phyloP scores from a whole-genome alignment of 2,329 filamentous ascomycete species.

The Juglanconis juglandina region DNA sequence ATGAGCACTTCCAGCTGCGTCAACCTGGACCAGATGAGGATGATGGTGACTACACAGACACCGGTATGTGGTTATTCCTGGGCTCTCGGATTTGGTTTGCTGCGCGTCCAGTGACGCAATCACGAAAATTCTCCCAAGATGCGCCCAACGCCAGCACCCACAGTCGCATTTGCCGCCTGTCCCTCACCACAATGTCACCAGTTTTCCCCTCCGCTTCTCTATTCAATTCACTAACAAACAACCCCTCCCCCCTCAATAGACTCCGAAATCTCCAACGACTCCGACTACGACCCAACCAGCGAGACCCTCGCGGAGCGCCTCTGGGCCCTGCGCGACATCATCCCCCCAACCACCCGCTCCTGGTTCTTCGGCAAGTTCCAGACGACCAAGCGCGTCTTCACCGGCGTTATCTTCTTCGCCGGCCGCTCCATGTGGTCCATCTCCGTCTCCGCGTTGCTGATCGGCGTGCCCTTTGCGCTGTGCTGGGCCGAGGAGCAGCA shows the following conservation, averaged over 20 bases:
- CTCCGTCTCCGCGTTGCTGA: slow-evolving; percentile 80
- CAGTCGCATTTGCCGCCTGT: not conserved
- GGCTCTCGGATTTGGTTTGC: not conserved
- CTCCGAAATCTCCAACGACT: slow-evolving; percentile 80
- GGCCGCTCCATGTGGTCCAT: slow-evolving; percentile 90
- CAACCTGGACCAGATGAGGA: slow-evolving; percentile 72
- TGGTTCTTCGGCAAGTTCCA: slow-evolving; percentile 61
- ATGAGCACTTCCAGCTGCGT: slow-evolving; percentile 82
- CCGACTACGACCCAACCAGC: slow-evolving; percentile 59
- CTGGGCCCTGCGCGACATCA: slow-evolving; percentile 70
- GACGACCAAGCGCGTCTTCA: slow-evolving; percentile 54
- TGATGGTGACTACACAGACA: slow-evolving; percentile 91
- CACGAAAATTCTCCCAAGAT: slow-evolving; percentile 10
- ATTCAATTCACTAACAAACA: slow-evolving; percentile 5
- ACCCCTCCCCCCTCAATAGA: slow-evolving; percentile 44
- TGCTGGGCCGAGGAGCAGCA: slow-evolving; percentile 96
- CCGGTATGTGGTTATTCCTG: slow-evolving; percentile 55
- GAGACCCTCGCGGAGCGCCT: slow-evolving; percentile 67
- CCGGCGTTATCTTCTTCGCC: slow-evolving; percentile 63
- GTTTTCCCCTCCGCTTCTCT: not conserved
- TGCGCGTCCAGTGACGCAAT: slow-evolving; percentile 12
- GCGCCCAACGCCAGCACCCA: not conserved
- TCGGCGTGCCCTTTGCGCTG: slow-evolving; percentile 90
- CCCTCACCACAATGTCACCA: not conserved
- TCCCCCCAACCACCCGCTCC: slow-evolving; percentile 69